Evolutionary conservation across 2,329 filamentous ascomycete genomes (phyloP).

Genomic region (Scedosporium dehoogii): DNA sequence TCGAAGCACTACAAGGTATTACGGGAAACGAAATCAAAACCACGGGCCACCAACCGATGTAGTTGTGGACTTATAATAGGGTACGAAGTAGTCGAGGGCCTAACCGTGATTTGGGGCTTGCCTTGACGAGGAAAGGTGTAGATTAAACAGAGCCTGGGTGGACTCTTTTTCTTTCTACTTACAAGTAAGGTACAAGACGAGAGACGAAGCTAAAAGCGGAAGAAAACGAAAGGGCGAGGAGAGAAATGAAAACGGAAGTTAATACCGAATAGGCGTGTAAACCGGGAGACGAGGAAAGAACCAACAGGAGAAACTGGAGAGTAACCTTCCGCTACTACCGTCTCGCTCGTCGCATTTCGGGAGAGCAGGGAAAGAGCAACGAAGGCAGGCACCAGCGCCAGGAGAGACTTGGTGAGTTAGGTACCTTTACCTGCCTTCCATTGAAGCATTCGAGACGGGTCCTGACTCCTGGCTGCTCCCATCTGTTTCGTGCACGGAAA

Average conservation of each 20-base stretch:
- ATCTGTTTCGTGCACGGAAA: background rate
- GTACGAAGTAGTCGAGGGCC: background rate
- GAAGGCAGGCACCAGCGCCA: too few relatives aligned
- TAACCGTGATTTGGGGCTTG: background rate
- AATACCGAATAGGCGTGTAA: background rate
- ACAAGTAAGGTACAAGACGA: too few relatives aligned
- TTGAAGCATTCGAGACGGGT: background rate
- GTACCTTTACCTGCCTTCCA: background rate
- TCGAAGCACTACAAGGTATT: background rate
- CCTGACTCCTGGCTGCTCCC: background rate
- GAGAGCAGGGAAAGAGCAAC: too few relatives aligned
- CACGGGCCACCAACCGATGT: background rate
- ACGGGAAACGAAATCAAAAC: background rate
- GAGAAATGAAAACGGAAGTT: too few relatives aligned
- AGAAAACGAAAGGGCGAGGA: too few relatives aligned
- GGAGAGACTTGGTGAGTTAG: too few relatives aligned
- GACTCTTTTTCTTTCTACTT: too few relatives aligned
- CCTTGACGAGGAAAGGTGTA: background rate
- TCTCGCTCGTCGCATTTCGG: background rate
- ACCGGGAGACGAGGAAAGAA: background rate
- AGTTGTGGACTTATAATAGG: background rate
- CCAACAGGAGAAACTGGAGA: background rate
- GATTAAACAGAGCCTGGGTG: background rate
- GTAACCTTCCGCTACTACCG: background rate
- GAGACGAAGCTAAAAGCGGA: too few relatives aligned